These are phyloP conservation scores for Picea mariana DNA, from an alignment of 83 land plant genomes.

Conservation along the genomic window DNA sequence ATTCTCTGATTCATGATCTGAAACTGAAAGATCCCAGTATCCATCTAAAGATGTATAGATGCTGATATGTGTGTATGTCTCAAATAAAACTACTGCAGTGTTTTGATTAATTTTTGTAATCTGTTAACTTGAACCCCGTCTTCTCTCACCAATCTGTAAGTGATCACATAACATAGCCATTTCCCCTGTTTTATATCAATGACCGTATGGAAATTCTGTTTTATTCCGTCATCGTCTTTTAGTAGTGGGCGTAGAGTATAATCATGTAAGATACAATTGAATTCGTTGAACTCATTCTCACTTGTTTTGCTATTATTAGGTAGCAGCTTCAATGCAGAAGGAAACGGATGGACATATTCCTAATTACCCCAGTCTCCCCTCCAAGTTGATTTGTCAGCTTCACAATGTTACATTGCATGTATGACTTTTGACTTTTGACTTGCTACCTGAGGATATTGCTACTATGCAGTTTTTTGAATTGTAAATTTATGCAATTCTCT, in stretches of 20 bases:
- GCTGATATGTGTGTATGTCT: too few species aligned
- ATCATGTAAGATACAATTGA: neutral
- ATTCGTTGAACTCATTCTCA: neutral
- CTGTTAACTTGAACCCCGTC: neutral
- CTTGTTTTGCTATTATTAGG: slow-evolving; percentile 44
- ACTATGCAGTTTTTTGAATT: neutral
- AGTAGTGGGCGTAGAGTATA: neutral
- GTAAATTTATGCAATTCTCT: neutral
- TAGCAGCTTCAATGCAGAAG: slow-evolving; percentile 92
- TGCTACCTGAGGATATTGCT: neutral
- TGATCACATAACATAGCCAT: neutral
- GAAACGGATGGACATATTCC: slow-evolving; percentile 84
- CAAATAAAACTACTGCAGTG: too few species aligned
- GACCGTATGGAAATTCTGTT: neutral
- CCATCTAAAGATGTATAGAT: too few species aligned
- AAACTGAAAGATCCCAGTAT: too few species aligned
- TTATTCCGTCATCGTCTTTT: neutral
- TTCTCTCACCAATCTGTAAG: slow-evolving; percentile 3
- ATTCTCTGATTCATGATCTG: too few species aligned
- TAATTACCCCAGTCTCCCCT: slow-evolving; percentile 83
- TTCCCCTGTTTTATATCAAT: neutral
- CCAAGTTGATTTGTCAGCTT: slow-evolving; percentile 84
- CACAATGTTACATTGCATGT: slow-evolving; percentile 92
- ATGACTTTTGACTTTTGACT: slow-evolving; percentile 14
- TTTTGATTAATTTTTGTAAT: too few species aligned